Evolutionary conservation across 805 yeast genomes (phyloP), one percentile per base, ranked within the genome.

Genomic region (Candida yuanshanica): DNA sequence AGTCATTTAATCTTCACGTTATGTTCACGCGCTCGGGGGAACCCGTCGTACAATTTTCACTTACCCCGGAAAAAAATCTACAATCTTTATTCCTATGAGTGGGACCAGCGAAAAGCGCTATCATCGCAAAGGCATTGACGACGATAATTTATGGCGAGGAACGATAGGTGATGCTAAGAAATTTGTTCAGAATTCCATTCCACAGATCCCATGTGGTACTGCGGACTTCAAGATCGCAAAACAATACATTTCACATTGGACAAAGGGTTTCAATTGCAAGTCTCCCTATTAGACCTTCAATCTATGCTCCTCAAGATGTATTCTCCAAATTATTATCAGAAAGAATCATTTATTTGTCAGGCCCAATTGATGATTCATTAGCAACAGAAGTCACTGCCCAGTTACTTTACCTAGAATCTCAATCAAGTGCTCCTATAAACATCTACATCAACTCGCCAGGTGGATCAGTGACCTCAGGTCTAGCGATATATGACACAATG

Each of bases 401-500:
- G n/a, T 37, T 43, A 10, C 36, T 41, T 18, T 54, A 52, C 17
- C 21, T 55, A 20, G 59, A 55, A 29, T 46, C 53, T 2, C 56
- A 55, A 25, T 49, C 57, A 11, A 35, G 46, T 10, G 33, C 50
- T 4, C 54, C 58, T 2, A 55, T 56, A 18, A 47, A 50, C 38
- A 39, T 56, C 3, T 55, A 56, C 36, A 55, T 56, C 39, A 62
- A 62, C 41, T 58, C 64, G 0, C 62, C 63, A 11, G 66, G 66
- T 2, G 66, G 66, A 1, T 49, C 52, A 17, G 60, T 62, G 27
- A 59, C 62, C 6, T 53, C 63, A 4, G 66, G 66, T 2, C 43
- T 62, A 29, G 61, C 64, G 4, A 58, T 62, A 25, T 60, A 62
- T 35, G 66, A 62, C 36, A 62, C 66, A 7, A 62, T 62, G 52